Percentiles rank a stretch among this genome's conserved stretches.
phyloP scores from a whole-genome alignment of 202 grass and related monocot genomes.

The Tripidium arundinaceum region DNA sequence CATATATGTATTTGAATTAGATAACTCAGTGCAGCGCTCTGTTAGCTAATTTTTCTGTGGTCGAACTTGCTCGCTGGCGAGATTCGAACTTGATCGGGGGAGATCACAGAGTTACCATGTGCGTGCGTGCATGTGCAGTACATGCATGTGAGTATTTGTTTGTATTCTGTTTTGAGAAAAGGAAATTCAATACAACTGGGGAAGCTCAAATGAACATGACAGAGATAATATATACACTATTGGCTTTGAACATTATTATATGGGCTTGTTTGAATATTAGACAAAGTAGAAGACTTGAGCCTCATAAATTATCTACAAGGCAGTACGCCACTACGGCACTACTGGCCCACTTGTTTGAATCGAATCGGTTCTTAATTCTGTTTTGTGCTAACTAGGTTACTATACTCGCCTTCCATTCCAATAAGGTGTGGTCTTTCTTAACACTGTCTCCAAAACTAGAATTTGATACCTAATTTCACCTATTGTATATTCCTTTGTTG shows the following conservation, averaged over 20 bases:
- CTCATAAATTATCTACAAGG: neutral
- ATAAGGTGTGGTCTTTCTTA: neutral
- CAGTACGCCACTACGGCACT: neutral
- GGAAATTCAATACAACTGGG: no score
- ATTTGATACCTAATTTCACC: neutral
- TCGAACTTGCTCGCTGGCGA: no score
- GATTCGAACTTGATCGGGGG: no score
- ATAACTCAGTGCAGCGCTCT: no score
- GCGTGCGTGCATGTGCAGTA: no score
- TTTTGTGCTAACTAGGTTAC: neutral
- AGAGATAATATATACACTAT: neutral
- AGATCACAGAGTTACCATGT: no score
- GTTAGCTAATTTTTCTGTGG: no score
- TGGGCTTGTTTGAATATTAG: neutral
- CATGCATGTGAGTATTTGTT: no score
- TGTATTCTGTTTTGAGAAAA: neutral
- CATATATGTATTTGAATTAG: no score
- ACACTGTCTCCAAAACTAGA: neutral
- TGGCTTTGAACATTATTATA: no score
- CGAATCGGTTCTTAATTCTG: no score
- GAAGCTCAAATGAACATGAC: neutral
- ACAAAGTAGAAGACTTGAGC: neutral
- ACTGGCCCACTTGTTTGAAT: neutral
- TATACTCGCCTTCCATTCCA: neutral
- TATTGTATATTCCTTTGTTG: no score